Evolutionary conservation across 805 yeast genomes (phyloP), one percentile per base, ranked within the genome.

Genomic region (Starmerella sp.): DNA sequence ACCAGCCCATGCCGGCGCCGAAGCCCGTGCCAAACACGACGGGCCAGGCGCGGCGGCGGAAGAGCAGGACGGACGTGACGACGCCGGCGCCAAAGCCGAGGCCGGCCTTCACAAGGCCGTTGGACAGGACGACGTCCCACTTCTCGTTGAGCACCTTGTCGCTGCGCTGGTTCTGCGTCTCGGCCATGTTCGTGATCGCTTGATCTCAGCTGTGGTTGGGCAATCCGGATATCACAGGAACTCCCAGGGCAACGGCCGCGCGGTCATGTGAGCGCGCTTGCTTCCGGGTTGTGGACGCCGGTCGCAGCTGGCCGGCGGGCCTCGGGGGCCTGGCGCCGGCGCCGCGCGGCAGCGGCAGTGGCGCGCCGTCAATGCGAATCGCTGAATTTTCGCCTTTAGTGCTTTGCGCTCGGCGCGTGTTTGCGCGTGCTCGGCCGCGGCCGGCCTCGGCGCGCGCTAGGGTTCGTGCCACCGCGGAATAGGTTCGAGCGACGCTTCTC

Each of bases 21-120:
- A 93, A 91, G 39, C 99, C 99, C 61, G 89, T 74, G 62, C 98
- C 98, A 59, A 91, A 73, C 95, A 97, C 90, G 44, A 91, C 97
- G 54, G 98, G 98, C 82, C 89, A 93, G 9, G 96, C 78, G 73
- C 97, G 83, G 77, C 97, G 86, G 71, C 79, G 87, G 77, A 93
- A 93, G 55, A 93, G 73, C 57, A 93, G 72, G 45, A 90, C 95
- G 8, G 96, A 87, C 46, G 95, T 86, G 56, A 91, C 78, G 36
- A 93, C 95, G 73, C 99, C 99, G 47, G 84, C 93, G 61, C 97
- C 97, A 63, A 93, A 83, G 51, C 99, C 99, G 60, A 93, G 78
- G 17, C 96, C 96, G 64, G 96, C 85, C 73, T 93, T 93, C 63
- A 93, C 95, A 60, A 93, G 75, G 59, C 95, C 82, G 75, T 93